A percentile compares a stretch with the other conserved stretches of the same genome.
These are phyloP conservation scores for Phytophthora sp. DNA, from an alignment of 352 stramenopile species.

Conservation along the genomic window DNA sequence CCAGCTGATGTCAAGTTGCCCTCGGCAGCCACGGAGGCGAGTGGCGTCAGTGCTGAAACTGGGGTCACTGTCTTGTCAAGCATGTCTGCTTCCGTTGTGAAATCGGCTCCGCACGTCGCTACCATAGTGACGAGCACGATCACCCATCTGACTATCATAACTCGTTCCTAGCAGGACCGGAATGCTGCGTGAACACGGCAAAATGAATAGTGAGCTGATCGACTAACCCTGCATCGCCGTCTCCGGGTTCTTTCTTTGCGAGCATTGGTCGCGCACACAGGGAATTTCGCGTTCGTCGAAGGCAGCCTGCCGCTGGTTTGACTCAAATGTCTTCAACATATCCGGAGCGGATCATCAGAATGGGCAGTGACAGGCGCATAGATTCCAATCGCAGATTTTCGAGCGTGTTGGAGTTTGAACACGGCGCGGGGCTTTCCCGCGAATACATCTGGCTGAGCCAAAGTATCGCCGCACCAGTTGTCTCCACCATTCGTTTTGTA, in stretches of 20 bases:
- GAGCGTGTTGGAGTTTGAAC: conserved; percentile 14
- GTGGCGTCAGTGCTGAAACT: neutral
- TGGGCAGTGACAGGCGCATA: neutral
- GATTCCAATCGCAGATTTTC: neutral
- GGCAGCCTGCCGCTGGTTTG: too few species aligned
- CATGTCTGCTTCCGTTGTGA: neutral
- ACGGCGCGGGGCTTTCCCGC: conserved; percentile 18
- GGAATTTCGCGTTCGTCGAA: neutral
- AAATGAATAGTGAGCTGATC: conserved; percentile 14
- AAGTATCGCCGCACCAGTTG: neutral
- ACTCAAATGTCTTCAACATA: conserved; percentile 12
- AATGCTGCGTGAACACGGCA: conserved; percentile 1
- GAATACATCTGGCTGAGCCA: conserved; percentile 13
- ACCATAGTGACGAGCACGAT: neutral
- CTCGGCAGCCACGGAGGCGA: neutral
- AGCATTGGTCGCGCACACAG: neutral
- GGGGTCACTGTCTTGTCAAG: conserved; percentile 1
- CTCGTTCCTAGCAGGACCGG: neutral
- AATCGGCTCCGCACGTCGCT: neutral
- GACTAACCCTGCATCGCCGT: neutral
- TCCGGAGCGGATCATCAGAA: conserved; percentile 16
- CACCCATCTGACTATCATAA: conserved; percentile 10
- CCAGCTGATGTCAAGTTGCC: neutral
- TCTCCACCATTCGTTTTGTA: conserved; percentile 13
- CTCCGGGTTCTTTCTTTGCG: neutral